Evolutionary conservation across 768 basidiomycete species (phyloP).

Genomic region (Tricholomella constricta): DNA sequence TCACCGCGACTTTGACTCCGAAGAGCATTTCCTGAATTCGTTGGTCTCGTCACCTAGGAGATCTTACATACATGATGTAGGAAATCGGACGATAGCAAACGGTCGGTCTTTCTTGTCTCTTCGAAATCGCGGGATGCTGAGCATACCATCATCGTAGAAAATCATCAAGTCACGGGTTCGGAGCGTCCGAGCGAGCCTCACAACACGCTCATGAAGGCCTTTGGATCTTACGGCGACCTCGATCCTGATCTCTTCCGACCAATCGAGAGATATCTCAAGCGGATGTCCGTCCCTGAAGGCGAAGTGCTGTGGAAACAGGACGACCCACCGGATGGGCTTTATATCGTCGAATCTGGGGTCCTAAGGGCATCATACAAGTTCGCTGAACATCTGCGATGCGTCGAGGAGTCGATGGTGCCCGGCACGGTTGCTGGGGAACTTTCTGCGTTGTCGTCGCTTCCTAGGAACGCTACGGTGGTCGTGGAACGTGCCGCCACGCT

Average conservation of each 20-base stretch:
- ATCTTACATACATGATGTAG: slow-evolving; percentile 69
- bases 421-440: slow-evolving; percentile 93
- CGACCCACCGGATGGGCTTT: slow-evolving; percentile 81
- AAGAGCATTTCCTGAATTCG: slow-evolving; percentile 39
- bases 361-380: slow-evolving; percentile 84
- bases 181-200: slow-evolving; percentile 59
- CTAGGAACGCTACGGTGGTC: slow-evolving; percentile 83
- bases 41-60: slow-evolving; percentile 66
- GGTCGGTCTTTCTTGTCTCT: slow-evolving; percentile 36
- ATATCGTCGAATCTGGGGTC: slow-evolving; percentile 86
- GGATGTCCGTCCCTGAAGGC: slow-evolving; percentile 55
- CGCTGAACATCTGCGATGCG: slow-evolving; percentile 60
- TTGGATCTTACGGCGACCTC: slow-evolving; percentile 69
- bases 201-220: slow-evolving; percentile 75
- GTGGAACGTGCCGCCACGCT: slow-evolving; percentile 78
- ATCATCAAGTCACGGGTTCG: slow-evolving; percentile 26
- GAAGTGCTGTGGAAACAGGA: slow-evolving; percentile 73
- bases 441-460: slow-evolving; percentile 75
- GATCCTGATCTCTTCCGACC: slow-evolving; percentile 59
- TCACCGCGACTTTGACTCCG: slow-evolving; percentile 49
- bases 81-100: slow-evolving; percentile 66
- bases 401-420: slow-evolving; percentile 92
- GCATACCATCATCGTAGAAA: slow-evolving; percentile 21
- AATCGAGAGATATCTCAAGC: slow-evolving; percentile 72
- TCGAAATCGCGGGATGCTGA: background rate